These are phyloP conservation scores for Lanmaoa rubissima DNA, from an alignment of 768 basidiomycete genomes.

Conservation along the genomic window DNA sequence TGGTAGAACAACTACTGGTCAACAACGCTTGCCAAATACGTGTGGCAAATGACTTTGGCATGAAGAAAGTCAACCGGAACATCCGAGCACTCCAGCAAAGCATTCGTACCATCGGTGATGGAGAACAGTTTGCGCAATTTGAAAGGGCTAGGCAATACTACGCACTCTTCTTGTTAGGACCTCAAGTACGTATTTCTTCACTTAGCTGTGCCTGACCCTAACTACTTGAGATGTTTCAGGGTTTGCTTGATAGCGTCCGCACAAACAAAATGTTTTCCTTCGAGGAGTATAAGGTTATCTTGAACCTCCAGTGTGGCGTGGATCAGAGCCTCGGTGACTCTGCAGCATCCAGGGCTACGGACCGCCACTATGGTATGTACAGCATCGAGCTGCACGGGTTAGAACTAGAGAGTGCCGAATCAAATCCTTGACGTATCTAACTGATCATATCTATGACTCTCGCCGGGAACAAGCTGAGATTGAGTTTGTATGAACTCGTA, in stretches of 20 bases:
- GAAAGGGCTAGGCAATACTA: constrained; percentile 79
- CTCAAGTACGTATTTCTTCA: constrained; percentile 53
- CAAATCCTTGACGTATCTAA: constrained; percentile 25
- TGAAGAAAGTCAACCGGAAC: constrained; percentile 85
- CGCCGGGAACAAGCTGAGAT: neutral
- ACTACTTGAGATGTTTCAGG: constrained; percentile 41
- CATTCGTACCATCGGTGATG: constrained; percentile 70
- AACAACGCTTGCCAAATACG: constrained; percentile 69
- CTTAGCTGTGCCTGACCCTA: neutral
- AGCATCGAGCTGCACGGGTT: constrained; percentile 87
- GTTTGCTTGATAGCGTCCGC: constrained; percentile 73
- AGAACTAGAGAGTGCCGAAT: constrained; percentile 54
- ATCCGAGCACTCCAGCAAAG: constrained; percentile 91
- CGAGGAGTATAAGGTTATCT: constrained; percentile 90
- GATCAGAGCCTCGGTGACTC: constrained; percentile 56
- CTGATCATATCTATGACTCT: constrained; percentile 12
- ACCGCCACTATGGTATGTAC: constrained; percentile 82
- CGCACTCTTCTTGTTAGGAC: constrained; percentile 68
- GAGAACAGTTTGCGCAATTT: constrained; percentile 63
- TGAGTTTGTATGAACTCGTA: neutral
- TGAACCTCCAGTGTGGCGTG: constrained; percentile 86
- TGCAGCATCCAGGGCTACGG: constrained; percentile 49
- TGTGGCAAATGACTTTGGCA: constrained; percentile 67
- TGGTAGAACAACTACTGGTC: constrained; percentile 84
- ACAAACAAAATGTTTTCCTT: constrained; percentile 68